Percentiles rank a stretch among this genome's conserved stretches.
These are phyloP conservation scores for Aegilops longissima DNA, from an alignment of 176 grass and related monocot species.

Conservation along the genomic window DNA sequence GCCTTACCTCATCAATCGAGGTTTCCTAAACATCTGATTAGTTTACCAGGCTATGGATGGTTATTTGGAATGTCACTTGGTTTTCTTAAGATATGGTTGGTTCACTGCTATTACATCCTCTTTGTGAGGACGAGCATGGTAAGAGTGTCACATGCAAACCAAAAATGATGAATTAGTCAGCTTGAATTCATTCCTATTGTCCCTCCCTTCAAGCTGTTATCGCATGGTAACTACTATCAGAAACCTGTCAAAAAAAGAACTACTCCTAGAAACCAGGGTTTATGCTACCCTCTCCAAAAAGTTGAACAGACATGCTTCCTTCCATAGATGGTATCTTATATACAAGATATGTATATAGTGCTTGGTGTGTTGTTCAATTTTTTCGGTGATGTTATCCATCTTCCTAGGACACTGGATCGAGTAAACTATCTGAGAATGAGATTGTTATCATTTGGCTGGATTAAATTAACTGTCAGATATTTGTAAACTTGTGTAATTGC, in stretches of 20 bases:
- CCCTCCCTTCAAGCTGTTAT: not conserved
- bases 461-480: not conserved
- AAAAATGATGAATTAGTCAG: not conserved
- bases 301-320: not conserved
- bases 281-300: not conserved
- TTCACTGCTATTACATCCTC: not conserved
- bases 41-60: no score
- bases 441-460: not conserved
- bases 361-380: not conserved
- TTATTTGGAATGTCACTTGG: no score
- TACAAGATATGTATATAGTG: not conserved
- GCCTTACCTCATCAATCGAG: no score
- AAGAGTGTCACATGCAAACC: not conserved
- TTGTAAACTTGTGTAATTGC: slow-evolving; percentile 2
- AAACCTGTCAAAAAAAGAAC: not conserved
- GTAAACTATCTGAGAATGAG: not conserved
- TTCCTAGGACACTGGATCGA: not conserved
- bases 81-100: not conserved
- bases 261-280: not conserved
- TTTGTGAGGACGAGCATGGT: not conserved
- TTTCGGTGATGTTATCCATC: not conserved
- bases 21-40: no score
- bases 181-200: not conserved
- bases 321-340: not conserved
- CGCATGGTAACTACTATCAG: not conserved